Conservation (phyloP, 371 early-diverging fungal genomes). For the Sporodiniella umbellata region DNA sequence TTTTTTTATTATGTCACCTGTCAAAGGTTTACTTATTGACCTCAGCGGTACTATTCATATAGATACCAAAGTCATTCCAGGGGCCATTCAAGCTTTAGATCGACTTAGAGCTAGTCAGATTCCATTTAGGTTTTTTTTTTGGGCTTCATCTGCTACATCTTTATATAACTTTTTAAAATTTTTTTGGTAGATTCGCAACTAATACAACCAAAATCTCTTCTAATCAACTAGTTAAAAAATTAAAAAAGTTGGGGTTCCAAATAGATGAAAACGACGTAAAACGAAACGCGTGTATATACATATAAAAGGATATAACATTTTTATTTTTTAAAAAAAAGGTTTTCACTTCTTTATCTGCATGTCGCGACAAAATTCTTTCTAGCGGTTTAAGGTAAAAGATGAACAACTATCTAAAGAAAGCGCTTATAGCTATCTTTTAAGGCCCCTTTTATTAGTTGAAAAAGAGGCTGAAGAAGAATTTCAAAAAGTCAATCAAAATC, state of each 20-base stretch:
- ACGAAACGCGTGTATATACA: no score
- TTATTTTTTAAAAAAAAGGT: no score
- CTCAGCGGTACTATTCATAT: slow-evolving; percentile 81
- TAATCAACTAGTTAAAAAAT: slow-evolving; percentile 45
- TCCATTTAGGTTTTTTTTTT: slow-evolving; percentile 37
- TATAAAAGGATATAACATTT: no score
- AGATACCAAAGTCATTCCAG: slow-evolving; percentile 64
- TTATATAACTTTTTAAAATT: not conserved
- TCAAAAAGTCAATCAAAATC: slow-evolving; percentile 42
- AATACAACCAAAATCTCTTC: slow-evolving; percentile 83
- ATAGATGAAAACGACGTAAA: slow-evolving; percentile 60
- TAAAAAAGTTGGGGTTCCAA: slow-evolving; percentile 65
- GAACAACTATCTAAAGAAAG: not conserved
- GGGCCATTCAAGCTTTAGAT: slow-evolving; percentile 65
- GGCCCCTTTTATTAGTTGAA: slow-evolving; percentile 76
- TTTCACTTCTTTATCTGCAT: slow-evolving; percentile 79
- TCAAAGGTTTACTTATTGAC: slow-evolving; percentile 71
- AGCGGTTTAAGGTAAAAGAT: slow-evolving; percentile 47
- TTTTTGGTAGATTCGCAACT: slow-evolving; percentile 58
- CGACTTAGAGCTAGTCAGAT: slow-evolving; percentile 58
- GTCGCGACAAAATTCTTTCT: slow-evolving; percentile 55
- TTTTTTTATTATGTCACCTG: slow-evolving; percentile 8
- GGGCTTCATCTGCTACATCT: not conserved
- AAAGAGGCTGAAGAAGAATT: slow-evolving; percentile 74
- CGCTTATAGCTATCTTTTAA: slow-evolving; percentile 10